These are phyloP conservation scores for Pyricularia sp. DNA, from an alignment of 2,329 filamentous ascomycete genomes.

Conservation along the genomic window DNA sequence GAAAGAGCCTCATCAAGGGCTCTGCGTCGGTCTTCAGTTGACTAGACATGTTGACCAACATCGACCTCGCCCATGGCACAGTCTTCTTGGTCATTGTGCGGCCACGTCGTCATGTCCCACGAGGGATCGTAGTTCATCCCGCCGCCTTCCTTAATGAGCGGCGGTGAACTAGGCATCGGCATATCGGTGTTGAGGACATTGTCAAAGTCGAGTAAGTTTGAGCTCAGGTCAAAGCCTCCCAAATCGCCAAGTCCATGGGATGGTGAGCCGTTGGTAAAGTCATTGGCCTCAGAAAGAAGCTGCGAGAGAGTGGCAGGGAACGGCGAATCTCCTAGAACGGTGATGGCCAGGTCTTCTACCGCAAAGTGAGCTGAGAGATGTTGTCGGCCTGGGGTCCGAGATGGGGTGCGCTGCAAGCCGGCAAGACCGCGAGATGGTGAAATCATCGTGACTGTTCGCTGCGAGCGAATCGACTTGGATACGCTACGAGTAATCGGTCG, in stretches of 20 bases:
- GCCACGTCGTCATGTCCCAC: slow-evolving; percentile 12
- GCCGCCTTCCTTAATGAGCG: slow-evolving; percentile 17
- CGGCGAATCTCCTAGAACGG: slow-evolving; percentile 34
- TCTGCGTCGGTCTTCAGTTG: neutral
- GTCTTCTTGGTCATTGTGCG: slow-evolving; percentile 8
- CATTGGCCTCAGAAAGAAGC: slow-evolving; percentile 47
- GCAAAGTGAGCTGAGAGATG: slow-evolving; percentile 23
- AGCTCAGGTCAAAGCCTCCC: neutral
- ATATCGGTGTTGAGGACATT: slow-evolving; percentile 35
- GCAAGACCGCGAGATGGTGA: slow-evolving; percentile 33
- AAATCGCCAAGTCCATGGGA: slow-evolving; percentile 30
- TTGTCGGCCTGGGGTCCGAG: slow-evolving; percentile 27
- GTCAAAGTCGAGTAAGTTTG: slow-evolving; percentile 34
- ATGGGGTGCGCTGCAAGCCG: slow-evolving; percentile 36
- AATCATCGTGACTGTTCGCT: slow-evolving; percentile 20
- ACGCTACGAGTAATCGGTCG: slow-evolving; percentile 53
- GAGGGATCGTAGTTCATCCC: slow-evolving; percentile 12
- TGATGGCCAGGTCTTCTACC: slow-evolving; percentile 22
- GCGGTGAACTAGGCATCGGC: slow-evolving; percentile 38
- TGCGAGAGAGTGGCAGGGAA: slow-evolving; percentile 55
- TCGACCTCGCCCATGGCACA: neutral
- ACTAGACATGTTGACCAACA: neutral
- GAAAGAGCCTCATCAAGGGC: neutral
- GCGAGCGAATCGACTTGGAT: slow-evolving; percentile 44
- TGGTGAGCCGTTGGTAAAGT: slow-evolving; percentile 29